These are phyloP conservation scores for Polytrichum commune DNA, from an alignment of 225 moss, liverwort and hornwort species.

Conservation along the genomic window DNA sequence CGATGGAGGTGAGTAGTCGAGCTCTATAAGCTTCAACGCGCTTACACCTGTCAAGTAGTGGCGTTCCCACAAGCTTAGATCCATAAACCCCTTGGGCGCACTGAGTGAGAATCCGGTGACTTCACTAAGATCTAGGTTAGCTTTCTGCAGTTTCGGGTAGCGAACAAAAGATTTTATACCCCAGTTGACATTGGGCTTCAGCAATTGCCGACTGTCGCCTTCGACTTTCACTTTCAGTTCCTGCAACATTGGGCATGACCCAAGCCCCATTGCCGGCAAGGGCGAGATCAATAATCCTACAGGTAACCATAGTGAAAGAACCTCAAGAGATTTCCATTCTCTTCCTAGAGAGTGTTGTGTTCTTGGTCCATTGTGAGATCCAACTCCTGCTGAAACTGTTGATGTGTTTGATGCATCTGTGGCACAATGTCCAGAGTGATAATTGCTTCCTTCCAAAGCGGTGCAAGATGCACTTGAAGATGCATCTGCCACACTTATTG, in stretches of 20 bases:
- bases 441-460: constrained; percentile 1
- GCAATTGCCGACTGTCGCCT: constrained; percentile 53
- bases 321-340: constrained; percentile 62
- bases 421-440: constrained; percentile 2
- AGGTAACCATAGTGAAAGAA: constrained; percentile 69
- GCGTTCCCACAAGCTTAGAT: constrained; percentile 82
- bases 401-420: not conserved
- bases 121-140: constrained; percentile 77
- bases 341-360: constrained; percentile 30
- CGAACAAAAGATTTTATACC: constrained; percentile 58
- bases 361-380: not conserved
- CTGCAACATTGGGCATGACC: constrained; percentile 58
- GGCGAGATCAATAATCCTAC: constrained; percentile 59
- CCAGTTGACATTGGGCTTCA: constrained; percentile 54
- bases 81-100: constrained; percentile 59
- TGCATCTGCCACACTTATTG: not conserved
- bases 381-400: not conserved
- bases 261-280: constrained; percentile 71
- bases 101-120: constrained; percentile 75
- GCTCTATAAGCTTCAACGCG: constrained; percentile 46
- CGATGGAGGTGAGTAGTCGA: constrained; percentile 83
- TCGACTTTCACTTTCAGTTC: constrained; percentile 73
- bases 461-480: not conserved
- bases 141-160: constrained; percentile 57
- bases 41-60: constrained; percentile 61